Evolutionary conservation across 2,329 filamentous ascomycete species (phyloP).

Genomic region (Parascedosporium putredinis): DNA sequence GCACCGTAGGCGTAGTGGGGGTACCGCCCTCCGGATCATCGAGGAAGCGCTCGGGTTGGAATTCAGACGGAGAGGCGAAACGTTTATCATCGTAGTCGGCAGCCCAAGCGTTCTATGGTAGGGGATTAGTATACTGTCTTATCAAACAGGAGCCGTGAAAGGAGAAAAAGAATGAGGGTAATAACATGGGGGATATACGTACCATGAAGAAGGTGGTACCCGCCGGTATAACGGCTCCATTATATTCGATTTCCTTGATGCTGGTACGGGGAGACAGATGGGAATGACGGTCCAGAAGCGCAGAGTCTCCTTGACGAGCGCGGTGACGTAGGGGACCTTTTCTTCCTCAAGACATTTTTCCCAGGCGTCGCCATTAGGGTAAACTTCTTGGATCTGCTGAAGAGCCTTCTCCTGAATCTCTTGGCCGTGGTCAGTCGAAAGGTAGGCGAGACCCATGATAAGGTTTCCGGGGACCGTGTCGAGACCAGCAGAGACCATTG

Average conservation of each 20-base stretch:
- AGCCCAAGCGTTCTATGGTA: conserved; percentile 54
- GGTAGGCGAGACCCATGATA: conserved; percentile 68
- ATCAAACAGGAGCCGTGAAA: neutral
- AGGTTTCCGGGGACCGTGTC: conserved; percentile 74
- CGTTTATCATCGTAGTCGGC: conserved; percentile 62
- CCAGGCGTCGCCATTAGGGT: conserved; percentile 69
- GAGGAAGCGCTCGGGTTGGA: conserved; percentile 63
- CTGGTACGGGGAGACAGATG: conserved; percentile 63
- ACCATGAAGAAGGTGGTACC: conserved; percentile 75
- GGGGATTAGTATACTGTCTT: neutral
- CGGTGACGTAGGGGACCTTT: conserved; percentile 66
- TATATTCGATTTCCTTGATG: conserved; percentile 62
- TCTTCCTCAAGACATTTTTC: conserved; percentile 62
- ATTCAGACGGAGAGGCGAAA: conserved; percentile 52
- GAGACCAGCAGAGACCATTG: conserved; percentile 71
- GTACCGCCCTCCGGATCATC: conserved; percentile 43
- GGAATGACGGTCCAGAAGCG: conserved; percentile 74
- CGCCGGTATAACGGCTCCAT: conserved; percentile 57
- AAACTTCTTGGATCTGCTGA: conserved; percentile 58
- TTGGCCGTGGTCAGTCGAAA: conserved; percentile 58
- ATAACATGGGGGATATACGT: conserved; percentile 8
- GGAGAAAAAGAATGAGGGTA: neutral
- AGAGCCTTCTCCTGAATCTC: conserved; percentile 61
- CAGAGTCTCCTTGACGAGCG: conserved; percentile 67
- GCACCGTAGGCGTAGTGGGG: conserved; percentile 53